A percentile compares a stretch with the other conserved stretches of the same genome.
Conservation (phyloP, 2,329 filamentous ascomycete species). For the Tolypocladium nubicola region DNA sequence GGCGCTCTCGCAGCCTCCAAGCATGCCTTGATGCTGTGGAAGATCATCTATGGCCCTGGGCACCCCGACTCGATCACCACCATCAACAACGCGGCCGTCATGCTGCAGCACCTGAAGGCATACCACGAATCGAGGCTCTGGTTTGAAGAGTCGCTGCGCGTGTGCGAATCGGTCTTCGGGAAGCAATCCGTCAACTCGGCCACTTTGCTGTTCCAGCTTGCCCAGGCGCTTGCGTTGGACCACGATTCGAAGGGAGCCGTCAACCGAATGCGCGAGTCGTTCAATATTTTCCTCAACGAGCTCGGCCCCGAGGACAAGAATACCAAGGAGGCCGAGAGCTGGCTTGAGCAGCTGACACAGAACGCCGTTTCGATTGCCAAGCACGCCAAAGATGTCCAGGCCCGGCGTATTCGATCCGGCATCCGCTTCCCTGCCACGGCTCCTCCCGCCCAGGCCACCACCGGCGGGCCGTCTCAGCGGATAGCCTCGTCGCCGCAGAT, state of each 20-base stretch:
- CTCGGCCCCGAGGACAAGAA: constrained; percentile 89
- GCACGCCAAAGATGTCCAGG: constrained; percentile 79
- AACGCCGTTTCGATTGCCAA: constrained; percentile 92
- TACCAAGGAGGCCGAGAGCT: constrained; percentile 94
- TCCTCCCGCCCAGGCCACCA: constrained; percentile 13
- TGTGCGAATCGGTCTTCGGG: constrained; percentile 86
- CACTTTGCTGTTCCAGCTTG: constrained; percentile 92
- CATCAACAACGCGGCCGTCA: constrained; percentile 96
- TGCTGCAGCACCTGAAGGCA: constrained; percentile 91
- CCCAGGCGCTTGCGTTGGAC: constrained; percentile 90
- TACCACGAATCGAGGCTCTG: constrained; percentile 91
- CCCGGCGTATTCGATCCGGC: constrained; percentile 58
- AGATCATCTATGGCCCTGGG: constrained; percentile 85
- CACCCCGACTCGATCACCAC: constrained; percentile 98
- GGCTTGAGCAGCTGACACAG: constrained; percentile 92
- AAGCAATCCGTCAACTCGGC: constrained; percentile 86
- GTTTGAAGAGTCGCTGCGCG: constrained; percentile 86
- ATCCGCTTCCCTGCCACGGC: constrained; percentile 49
- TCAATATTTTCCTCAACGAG: constrained; percentile 84
- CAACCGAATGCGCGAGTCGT: constrained; percentile 88
- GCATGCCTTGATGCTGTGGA: constrained; percentile 92
- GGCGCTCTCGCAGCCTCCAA: constrained; percentile 79
- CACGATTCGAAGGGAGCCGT: constrained; percentile 89
- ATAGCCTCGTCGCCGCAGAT: constrained; percentile 27
- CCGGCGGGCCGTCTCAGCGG: constrained; percentile 21